Percentiles rank a stretch among this genome's conserved stretches.
phyloP scores from a whole-genome alignment of 306 rosid species.

The Inga laurina region DNA sequence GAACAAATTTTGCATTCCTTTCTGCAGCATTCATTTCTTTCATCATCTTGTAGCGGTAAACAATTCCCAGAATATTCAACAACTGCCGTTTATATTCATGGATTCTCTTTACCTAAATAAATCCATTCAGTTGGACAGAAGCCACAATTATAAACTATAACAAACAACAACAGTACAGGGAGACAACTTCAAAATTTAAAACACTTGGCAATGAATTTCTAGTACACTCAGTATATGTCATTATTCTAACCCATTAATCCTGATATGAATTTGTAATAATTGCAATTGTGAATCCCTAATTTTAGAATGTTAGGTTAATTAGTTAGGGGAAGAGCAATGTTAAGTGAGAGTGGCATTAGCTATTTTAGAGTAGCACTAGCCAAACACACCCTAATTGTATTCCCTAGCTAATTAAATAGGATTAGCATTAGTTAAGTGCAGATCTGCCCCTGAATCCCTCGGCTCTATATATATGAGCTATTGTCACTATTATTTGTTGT shows the following conservation, averaged over 20 bases:
- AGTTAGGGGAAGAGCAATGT: too few relatives aligned
- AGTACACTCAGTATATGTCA: not conserved
- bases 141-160: not conserved
- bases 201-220: not conserved
- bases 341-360: too few relatives aligned
- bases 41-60: constrained; percentile 95
- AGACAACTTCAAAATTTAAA: constrained; percentile 17
- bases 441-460: too few relatives aligned
- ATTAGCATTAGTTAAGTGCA: too few relatives aligned
- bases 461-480: too few relatives aligned
- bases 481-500: too few relatives aligned
- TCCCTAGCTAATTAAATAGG: too few relatives aligned
- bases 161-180: constrained; percentile 9
- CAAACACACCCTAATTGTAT: too few relatives aligned
- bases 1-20: constrained; percentile 74
- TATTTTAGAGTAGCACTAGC: too few relatives aligned
- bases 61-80: constrained; percentile 87
- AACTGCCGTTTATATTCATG: constrained; percentile 96
- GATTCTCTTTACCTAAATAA: constrained; percentile 90
- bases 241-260: not conserved
- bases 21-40: constrained; percentile 83
- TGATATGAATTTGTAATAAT: too few relatives aligned
- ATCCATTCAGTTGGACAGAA: constrained; percentile 10
- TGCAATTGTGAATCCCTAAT: too few relatives aligned
- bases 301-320: too few relatives aligned